Percentiles rank a stretch among this genome's conserved stretches.
Evolutionary conservation across 179 eudicot species (phyloP).

Genomic region (Silene vulgaris): DNA sequence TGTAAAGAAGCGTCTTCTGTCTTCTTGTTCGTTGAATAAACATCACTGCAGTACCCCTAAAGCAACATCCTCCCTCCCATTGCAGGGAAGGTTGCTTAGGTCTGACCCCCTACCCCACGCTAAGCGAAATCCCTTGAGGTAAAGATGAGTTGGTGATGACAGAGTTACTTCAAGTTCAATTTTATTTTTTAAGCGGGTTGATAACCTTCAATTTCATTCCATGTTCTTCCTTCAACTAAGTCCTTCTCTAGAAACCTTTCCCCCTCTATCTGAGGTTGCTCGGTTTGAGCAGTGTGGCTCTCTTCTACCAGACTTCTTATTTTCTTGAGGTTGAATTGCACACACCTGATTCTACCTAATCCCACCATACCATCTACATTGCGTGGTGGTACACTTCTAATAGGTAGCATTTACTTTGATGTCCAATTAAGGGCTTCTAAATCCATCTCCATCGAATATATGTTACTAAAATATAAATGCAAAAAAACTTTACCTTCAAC

Average conservation of each 20-base stretch:
- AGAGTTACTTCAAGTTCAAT: neutral
- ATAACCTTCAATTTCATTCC: neutral
- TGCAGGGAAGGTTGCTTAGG: neutral
- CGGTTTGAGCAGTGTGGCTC: neutral
- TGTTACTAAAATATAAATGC: neutral
- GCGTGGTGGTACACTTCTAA: neutral
- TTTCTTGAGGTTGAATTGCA: neutral
- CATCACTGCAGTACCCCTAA: neutral
- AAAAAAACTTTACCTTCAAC: slow-evolving; percentile 64
- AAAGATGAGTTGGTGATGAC: neutral
- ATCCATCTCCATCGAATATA: neutral
- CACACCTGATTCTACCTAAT: neutral
- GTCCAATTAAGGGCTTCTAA: neutral
- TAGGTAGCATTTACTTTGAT: neutral
- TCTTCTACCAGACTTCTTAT: neutral
- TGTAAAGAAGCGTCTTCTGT: neutral
- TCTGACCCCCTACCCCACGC: neutral
- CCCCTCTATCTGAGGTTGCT: neutral
- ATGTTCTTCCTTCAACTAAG: neutral
- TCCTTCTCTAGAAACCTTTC: neutral
- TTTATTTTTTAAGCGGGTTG: neutral
- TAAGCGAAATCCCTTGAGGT: neutral
- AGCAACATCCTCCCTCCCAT: neutral
- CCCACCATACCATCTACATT: neutral
- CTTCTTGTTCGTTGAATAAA: neutral